Evolutionary conservation across 352 stramenopile genomes (phyloP), one percentile per base, ranked within the genome.

Genomic region (Pythium plurisporium): DNA sequence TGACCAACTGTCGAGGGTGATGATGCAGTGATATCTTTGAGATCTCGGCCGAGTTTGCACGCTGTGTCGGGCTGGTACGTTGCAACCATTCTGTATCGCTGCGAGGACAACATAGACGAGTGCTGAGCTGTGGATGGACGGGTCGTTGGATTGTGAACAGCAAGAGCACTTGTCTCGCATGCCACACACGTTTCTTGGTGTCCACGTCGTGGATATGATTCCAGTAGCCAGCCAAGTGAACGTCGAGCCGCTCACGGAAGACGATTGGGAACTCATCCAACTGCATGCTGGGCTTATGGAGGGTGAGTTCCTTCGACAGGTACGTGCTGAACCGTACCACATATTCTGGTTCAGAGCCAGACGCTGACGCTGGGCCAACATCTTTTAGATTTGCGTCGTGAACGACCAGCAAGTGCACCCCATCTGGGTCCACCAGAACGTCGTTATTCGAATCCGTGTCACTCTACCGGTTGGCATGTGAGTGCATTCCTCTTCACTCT

Each of bases 211-310:
- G n/a, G 80, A 91, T 8, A 63, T 68, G 22, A 59, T 94, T 25
- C 74, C 85, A 2, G 74, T 86, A 41, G 85, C 85, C 23, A 63
- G 67, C 8, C 72, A 91, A 33, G 71, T 96, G 20, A 86, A 89
- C 54, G 80, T 96, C 6, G 86, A 96, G 47, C 87, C 87, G 10
- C 83, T 77, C 40, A 93, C 86, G 3, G 59, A 82, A 1, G 87
- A 96, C 59, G 87, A 96, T 64, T 96, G 87, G 87, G 87, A 96
- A 54, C 71, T 96, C 19, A 90, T 96, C 52, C 86, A 96, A 62
- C 53, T 94, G 51, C 86, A 96, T 58, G 83, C 87, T 0, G 86
- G 83, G 3, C 66, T 85, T 31, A 75, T 96, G 48, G 87, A 96
- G 54, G 73, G 67, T 22, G 82, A 94, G 50, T 71, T 96, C 42